Evolutionary conservation across 805 yeast genomes (phyloP), one percentile per base, ranked within the genome.

Genomic region (baker's yeast (Saccharomyces cerevisiae)): DNA sequence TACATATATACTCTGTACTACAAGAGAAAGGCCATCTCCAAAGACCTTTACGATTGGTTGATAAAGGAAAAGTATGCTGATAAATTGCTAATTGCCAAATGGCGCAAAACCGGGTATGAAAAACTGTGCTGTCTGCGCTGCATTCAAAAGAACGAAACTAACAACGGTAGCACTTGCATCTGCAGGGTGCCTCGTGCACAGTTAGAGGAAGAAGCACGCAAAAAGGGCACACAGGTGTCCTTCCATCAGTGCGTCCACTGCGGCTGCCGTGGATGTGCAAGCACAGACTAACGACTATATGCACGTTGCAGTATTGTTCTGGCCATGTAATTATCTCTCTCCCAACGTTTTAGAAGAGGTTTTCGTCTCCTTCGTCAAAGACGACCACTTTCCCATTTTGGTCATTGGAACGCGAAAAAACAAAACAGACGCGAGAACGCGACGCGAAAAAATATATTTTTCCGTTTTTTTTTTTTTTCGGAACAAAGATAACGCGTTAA

Each of bases 21-120:
- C 71, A 82, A 82, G 58, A 78, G 87, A 58, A 81, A 85, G 58
- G 76, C 83, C 21, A 87, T 90, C 21, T 77, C 85, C 1, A 72
- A 75, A 50, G 84, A 83, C 41, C 72, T 90, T 6, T 90, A 88
- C 68, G 82, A 82, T 47, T 90, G 89, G 85, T 71, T 89, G 22
- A 62, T 89, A 48, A 79, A 79, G 61, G 83, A 87, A 60, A 79
- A 80, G 55, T 80, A 81, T 57, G 87, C 80, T 2, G 92, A 90
- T 64, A 79, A 74, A 5, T 78, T 81, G 47, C 71, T 90, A 53
- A 87, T 90, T 30, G 92, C 96, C 24, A 90, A 85, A 74, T 85
- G 91, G 91, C 82, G 81, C 69, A 84, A 84, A 63, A 83, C 80
- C 63, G 97, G 97, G 9, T 90, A 90, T 67, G 97, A 90, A 65